A percentile compares a stretch with the other conserved stretches of the same genome.
phyloP scores from a whole-genome alignment of 106 monocot species.

The Dendrobium catenatum region DNA sequence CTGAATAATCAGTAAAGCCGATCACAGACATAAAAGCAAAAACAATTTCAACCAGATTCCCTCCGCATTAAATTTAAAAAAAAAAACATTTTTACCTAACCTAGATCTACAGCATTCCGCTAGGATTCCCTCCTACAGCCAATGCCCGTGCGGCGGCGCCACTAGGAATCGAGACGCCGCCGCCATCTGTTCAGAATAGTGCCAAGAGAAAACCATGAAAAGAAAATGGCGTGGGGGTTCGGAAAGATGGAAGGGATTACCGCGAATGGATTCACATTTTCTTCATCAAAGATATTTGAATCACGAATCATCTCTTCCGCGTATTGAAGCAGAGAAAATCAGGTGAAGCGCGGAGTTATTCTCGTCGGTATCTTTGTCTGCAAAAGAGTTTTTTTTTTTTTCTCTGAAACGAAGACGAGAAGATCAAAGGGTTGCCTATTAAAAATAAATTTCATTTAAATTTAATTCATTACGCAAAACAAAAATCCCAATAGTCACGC shows the following conservation, averaged over 20 bases:
- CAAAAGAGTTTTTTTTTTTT: too few species aligned
- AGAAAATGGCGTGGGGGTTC: not conserved
- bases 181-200: not conserved
- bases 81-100: not conserved
- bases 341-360: not conserved
- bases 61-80: not conserved
- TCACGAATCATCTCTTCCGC: not conserved
- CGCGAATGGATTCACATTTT: conserved; percentile 6
- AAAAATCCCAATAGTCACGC: too few species aligned
- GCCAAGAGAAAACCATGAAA: not conserved
- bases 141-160: not conserved
- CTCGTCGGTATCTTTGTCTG: not conserved
- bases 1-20: not conserved
- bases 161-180: not conserved
- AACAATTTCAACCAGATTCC: not conserved
- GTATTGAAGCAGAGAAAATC: not conserved
- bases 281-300: not conserved
- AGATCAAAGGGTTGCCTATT: too few species aligned
- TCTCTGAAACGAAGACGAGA: too few species aligned
- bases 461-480: too few species aligned
- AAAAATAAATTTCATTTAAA: too few species aligned
- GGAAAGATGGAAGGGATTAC: not conserved
- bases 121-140: not conserved
- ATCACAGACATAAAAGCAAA: not conserved
- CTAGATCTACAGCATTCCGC: not conserved